phyloP scores from a whole-genome alignment of 2,329 filamentous ascomycete species.

The Cladosporium sp. region DNA sequence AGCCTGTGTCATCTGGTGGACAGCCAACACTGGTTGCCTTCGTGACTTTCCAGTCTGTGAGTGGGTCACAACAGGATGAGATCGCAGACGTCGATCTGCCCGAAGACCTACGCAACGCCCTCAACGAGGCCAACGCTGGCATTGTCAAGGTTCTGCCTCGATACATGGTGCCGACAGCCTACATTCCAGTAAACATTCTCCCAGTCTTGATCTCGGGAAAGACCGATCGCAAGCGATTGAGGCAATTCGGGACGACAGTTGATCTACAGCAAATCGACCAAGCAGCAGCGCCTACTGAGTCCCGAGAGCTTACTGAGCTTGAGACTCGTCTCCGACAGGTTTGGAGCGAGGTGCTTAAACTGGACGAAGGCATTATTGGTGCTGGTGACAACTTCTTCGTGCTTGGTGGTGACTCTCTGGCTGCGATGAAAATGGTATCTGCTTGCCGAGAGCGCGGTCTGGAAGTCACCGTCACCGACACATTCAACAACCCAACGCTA shows the following conservation, averaged over 20 bases:
- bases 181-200: conserved; percentile 47
- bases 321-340: not conserved
- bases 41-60: conserved; percentile 13
- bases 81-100: conserved; percentile 15
- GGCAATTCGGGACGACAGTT: conserved; percentile 27
- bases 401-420: conserved; percentile 62
- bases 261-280: conserved; percentile 23
- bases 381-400: conserved; percentile 60
- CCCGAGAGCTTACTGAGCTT: conserved; percentile 11
- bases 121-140: conserved; percentile 12
- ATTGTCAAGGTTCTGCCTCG: conserved; percentile 26
- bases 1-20: conserved; percentile 10
- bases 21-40: conserved; percentile 24
- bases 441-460: conserved; percentile 35
- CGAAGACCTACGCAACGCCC: not conserved
- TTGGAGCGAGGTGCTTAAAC: conserved; percentile 7
- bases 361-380: conserved; percentile 7
- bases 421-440: conserved; percentile 62
- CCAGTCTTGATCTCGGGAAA: conserved; percentile 50
- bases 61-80: conserved; percentile 1
- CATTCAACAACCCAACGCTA: conserved; percentile 39
- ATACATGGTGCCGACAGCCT: conserved; percentile 46
- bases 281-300: not conserved
- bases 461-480: conserved; percentile 48
- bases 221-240: conserved; percentile 31